Conservation (phyloP, 1,284 basidiomycete species). For the Singerocomus inundabilis region DNA sequence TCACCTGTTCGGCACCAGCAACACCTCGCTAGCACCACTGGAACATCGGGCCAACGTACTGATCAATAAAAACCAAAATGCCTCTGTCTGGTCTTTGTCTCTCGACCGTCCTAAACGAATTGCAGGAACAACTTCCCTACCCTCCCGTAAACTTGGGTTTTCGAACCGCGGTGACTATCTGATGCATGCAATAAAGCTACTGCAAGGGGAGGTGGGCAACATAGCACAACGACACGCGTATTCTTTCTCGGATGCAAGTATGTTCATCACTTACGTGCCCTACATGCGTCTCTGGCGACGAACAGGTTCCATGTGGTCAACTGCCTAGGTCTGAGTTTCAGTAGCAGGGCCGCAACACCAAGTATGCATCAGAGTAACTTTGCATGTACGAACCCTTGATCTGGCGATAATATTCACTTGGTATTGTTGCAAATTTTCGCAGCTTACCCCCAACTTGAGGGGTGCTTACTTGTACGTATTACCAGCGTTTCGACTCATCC, state of each 20-base stretch:
- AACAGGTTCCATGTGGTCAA: constrained; percentile 18
- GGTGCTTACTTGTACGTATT: too few relatives aligned
- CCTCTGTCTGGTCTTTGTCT: constrained; percentile 17
- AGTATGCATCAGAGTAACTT: constrained; percentile 9
- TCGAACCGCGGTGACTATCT: constrained; percentile 2
- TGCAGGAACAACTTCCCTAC: constrained; percentile 7
- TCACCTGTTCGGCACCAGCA: neutral
- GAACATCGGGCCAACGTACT: constrained; percentile 16
- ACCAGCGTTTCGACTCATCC: neutral
- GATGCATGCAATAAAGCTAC: constrained; percentile 14
- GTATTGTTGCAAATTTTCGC: constrained; percentile 9
- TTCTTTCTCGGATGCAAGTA: constrained; percentile 23
- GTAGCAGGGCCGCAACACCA: neutral
- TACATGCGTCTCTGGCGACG: neutral
- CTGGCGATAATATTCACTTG: constrained; percentile 16
- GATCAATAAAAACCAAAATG: constrained; percentile 9
- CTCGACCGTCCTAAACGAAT: constrained; percentile 13
- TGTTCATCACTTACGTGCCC: neutral
- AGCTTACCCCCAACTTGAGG: too few relatives aligned
- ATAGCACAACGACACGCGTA: constrained; percentile 13
- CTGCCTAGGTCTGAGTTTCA: constrained; percentile 19
- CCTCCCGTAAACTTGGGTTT: constrained; percentile 13
- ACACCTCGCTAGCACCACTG: too few relatives aligned
- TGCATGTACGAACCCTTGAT: constrained; percentile 5
- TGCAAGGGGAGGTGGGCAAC: neutral